Conservation (phyloP, 1,284 basidiomycete genomes). For the Xanthoconium separans region DNA sequence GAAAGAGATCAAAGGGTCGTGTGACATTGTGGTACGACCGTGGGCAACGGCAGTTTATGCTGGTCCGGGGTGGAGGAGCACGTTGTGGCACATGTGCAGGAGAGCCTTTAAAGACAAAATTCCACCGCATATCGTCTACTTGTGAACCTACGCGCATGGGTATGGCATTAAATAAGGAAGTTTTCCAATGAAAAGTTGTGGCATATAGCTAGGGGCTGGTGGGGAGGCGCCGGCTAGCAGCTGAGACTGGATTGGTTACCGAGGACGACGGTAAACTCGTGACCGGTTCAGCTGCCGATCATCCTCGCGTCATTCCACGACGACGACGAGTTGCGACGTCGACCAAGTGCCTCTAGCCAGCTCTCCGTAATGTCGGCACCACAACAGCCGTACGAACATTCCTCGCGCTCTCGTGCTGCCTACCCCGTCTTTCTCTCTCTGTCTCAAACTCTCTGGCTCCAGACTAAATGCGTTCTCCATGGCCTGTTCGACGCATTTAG, state of each 20-base stretch:
- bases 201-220: slow-evolving; percentile 10
- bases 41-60: background rate
- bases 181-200: background rate
- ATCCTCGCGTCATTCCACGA: background rate
- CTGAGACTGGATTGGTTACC: background rate
- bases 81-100: background rate
- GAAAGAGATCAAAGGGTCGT: background rate
- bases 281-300: slow-evolving; percentile 16
- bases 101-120: background rate
- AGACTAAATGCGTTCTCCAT: slow-evolving; percentile 53
- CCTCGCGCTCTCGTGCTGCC: slow-evolving; percentile 41
- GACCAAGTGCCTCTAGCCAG: background rate
- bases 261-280: background rate
- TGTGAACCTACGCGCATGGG: slow-evolving; percentile 1
- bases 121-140: background rate
- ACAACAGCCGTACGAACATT: slow-evolving; percentile 6
- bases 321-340: background rate
- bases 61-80: background rate
- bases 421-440: slow-evolving; percentile 72
- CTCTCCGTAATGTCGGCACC: slow-evolving; percentile 24
- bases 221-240: background rate
- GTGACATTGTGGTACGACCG: background rate
- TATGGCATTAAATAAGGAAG: background rate
- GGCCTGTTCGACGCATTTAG: slow-evolving; percentile 72
- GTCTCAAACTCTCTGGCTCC: slow-evolving; percentile 56